Evolutionary conservation across 768 basidiomycete genomes (phyloP).

Genomic region (Leccinum rimulosum): DNA sequence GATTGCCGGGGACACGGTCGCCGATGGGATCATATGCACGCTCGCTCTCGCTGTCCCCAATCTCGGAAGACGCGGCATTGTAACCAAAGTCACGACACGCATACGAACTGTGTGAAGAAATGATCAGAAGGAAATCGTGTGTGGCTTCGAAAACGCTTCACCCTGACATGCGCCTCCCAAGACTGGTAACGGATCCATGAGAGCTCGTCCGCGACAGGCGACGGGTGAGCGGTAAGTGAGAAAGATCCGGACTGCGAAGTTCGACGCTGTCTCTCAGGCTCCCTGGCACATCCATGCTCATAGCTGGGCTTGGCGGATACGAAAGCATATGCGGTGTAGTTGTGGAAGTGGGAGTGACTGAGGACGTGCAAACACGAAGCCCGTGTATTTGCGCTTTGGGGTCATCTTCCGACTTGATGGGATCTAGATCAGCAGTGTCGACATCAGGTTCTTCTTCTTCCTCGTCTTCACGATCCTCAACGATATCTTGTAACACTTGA

Average conservation of each 20-base stretch:
- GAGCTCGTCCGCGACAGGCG: conserved; percentile 25
- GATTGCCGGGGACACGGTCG: conserved; percentile 69
- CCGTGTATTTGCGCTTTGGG: conserved; percentile 48
- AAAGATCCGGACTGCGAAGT: conserved; percentile 27
- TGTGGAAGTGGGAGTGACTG: conserved; percentile 30
- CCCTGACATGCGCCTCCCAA: conserved; percentile 27
- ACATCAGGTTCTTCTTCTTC: conserved; percentile 38
- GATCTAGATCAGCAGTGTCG: conserved; percentile 15
- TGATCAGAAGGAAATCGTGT: neutral
- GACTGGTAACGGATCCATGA: conserved; percentile 26
- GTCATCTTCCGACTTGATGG: conserved; percentile 17
- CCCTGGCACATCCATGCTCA: conserved; percentile 14
- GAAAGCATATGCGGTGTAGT: conserved; percentile 27
- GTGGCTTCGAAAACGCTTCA: conserved; percentile 5
- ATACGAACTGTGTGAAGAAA: conserved; percentile 14
- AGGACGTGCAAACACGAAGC: conserved; percentile 51
- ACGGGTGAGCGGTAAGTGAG: conserved; percentile 17
- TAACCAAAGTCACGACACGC: conserved; percentile 15
- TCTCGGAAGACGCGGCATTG: conserved; percentile 17
- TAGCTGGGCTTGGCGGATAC: conserved; percentile 21
- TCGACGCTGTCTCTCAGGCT: conserved; percentile 25
- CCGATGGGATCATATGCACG: conserved; percentile 48
- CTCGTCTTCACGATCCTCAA: conserved; percentile 48
- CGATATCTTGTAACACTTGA: conserved; percentile 53
- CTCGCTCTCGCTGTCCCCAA: conserved; percentile 29